phyloP scores from a whole-genome alignment of 2,329 filamentous ascomycete genomes.

The Zymoseptoria passerinii region DNA sequence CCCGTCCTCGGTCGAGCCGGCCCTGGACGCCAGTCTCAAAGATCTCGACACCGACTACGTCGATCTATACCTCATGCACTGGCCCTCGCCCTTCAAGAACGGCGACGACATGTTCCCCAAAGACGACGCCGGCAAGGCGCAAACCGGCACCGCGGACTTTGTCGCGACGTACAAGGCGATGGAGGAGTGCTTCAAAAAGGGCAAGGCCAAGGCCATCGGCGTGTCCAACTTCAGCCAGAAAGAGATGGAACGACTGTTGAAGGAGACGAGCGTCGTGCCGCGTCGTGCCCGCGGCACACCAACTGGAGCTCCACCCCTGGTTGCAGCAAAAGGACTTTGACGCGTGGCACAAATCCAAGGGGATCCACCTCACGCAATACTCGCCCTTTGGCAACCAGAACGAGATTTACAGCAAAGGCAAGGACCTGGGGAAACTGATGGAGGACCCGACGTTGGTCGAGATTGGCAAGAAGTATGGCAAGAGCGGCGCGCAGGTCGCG shows the following conservation, averaged over 20 bases:
- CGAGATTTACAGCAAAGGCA: conserved; percentile 38
- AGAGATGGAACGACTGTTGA: conserved; percentile 42
- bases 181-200: conserved; percentile 25
- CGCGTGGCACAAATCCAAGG: conserved; percentile 42
- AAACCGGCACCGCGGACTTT: conserved; percentile 40
- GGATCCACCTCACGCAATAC: conserved; percentile 49
- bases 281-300: conserved; percentile 34
- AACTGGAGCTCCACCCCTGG: conserved; percentile 48
- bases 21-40: conserved; percentile 51
- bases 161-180: conserved; percentile 46
- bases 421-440: conserved; percentile 42
- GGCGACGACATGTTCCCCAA: conserved; percentile 43
- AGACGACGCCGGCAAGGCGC: conserved; percentile 34
- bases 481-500: conserved; percentile 44
- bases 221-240: conserved; percentile 45
- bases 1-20: conserved; percentile 53
- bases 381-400: conserved; percentile 50
- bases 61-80: conserved; percentile 64
- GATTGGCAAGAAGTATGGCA: conserved; percentile 46
- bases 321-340: conserved; percentile 43
- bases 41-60: conserved; percentile 58
- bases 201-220: conserved; percentile 43
- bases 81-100: conserved; percentile 47
- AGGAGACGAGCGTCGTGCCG: conserved; percentile 35
- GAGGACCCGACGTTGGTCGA: conserved; percentile 43